Base-by-base conservation (phyloP, 371 early-diverging fungal species). In the Capniomyces stellatus region DNA sequence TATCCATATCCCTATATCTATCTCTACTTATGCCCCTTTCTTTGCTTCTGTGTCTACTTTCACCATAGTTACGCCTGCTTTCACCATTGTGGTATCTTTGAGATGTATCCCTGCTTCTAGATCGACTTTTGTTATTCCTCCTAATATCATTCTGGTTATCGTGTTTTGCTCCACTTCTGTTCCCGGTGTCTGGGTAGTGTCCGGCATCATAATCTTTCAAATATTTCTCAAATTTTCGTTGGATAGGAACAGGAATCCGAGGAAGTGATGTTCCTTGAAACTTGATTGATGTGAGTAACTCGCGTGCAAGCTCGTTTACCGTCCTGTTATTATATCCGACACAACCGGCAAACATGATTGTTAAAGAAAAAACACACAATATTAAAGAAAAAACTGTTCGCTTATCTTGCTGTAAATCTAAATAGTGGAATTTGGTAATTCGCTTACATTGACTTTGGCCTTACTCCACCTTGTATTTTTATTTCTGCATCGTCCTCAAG, bases 231-330 rank as follows among this genome's bases (percentile, higher is more conserved):
- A 87, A 67, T 52, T 83, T 82, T 46, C 84, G 70, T n/a, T 81
- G 82, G 54, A 88, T 79, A 13, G 84, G 79, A 0, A 86, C 78
- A 1, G 89, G 89, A 43, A 88, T 88, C 44, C 89, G 76, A 22
- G 89, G 89, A 40, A 88, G 60, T 60, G 85, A 81, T n/a, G 85
- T 85, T 1, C 82, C 83, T 51, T 72, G 64, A 48, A 73, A 83
- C 62, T 83, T 82, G 58, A 71, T 73, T 6, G 81, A 81, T 2
- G 76, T 77, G 43, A 88, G 58, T 46, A 88, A 65, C 64, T 72
- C 73, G 4, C 73, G 74, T 40, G 75, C 71, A 51, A 88, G 54
- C 43, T 75, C 66, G 13, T 85, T 87, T 56, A 88, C 83, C 0
- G 87, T 83, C 83, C 73, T 72, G 30, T n/a, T n/a, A n/a, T n/a